phyloP scores from a whole-genome alignment of 768 basidiomycete genomes.

The Mycena vulgaris region DNA sequence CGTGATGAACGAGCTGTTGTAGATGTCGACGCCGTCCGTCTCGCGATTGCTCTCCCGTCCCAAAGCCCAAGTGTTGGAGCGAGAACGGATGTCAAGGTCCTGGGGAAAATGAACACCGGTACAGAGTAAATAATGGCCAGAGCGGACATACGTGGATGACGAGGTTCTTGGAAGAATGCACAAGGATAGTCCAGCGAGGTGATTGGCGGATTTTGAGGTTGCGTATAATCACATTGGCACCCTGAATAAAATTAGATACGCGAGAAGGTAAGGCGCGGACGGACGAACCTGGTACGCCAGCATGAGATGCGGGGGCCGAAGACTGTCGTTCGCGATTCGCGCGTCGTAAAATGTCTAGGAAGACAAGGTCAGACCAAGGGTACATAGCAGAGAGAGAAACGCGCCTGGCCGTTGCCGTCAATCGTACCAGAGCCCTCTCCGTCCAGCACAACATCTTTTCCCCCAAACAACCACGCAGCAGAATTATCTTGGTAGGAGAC shows the following conservation, averaged over 20 bases:
- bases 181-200: constrained; percentile 1
- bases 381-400: background rate
- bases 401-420: constrained; percentile 2
- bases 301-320: constrained; percentile 5
- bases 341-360: constrained; percentile 2
- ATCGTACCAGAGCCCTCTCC: background rate
- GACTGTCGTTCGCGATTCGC: constrained; percentile 3
- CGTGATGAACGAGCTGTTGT: constrained; percentile 5
- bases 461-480: background rate
- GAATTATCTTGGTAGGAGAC: constrained; percentile 6
- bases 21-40: constrained; percentile 8
- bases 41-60: constrained; percentile 8
- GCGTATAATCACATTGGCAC: background rate
- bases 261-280: background rate
- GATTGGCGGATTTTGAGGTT: constrained; percentile 5
- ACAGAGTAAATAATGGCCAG: background rate
- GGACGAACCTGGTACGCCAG: background rate
- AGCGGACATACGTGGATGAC: background rate
- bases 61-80: constrained; percentile 2
- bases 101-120: background rate
- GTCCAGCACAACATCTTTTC: constrained; percentile 1
- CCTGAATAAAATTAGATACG: background rate
- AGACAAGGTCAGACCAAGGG: no score
- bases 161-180: background rate
- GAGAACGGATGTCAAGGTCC: constrained; percentile 7